Percentiles rank a stretch among this genome's conserved stretches.
These are phyloP conservation scores for Fragaria iinumae DNA, from an alignment of 306 rosid species.

Conservation along the genomic window DNA sequence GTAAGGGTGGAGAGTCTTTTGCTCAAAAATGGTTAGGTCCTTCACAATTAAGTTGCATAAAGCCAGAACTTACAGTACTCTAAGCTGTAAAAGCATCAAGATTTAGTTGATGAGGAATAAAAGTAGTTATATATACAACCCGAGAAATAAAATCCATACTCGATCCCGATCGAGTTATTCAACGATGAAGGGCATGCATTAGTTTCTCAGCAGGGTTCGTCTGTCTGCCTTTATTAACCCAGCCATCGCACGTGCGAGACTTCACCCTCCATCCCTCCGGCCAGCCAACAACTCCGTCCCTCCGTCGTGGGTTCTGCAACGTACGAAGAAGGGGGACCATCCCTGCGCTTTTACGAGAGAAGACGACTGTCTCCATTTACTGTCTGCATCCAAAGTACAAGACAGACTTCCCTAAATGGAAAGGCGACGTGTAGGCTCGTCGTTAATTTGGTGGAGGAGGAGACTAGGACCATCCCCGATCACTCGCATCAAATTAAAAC, in stretches of 20 bases:
- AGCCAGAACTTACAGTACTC: conserved; percentile 55
- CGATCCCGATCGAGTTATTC: conserved; percentile 26
- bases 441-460: neutral
- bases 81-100: conserved; percentile 11
- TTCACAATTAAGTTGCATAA: conserved; percentile 53
- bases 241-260: conserved; percentile 16
- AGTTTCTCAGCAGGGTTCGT: conserved; percentile 33
- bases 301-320: neutral
- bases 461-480: neutral
- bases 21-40: conserved; percentile 39
- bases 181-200: conserved; percentile 33
- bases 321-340: neutral
- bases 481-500: neutral
- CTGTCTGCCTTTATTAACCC: conserved; percentile 42
- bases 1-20: conserved; percentile 29
- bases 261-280: neutral
- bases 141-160: no score
- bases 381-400: neutral
- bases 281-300: neutral
- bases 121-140: no score
- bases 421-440: conserved; percentile 20
- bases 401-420: conserved; percentile 13
- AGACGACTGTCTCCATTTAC: conserved; percentile 5
- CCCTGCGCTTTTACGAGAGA: neutral
- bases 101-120: neutral